phyloP scores from a whole-genome alignment of 1,139 yeast genomes.

The Suhomyces choctaworum region DNA sequence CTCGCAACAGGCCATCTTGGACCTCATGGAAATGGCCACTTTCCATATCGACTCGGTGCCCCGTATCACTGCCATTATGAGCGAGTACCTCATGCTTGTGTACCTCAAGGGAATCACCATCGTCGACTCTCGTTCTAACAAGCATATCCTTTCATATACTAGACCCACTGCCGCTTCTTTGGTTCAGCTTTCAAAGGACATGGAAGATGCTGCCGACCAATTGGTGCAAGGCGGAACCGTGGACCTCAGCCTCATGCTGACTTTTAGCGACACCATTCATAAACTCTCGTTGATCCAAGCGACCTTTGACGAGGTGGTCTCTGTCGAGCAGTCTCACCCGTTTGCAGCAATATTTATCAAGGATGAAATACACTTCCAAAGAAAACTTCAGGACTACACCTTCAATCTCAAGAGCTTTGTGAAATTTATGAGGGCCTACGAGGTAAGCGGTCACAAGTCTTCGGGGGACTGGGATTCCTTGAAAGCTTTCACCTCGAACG shows the following conservation, averaged over 20 bases:
- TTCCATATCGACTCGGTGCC: constrained; percentile 18
- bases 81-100: constrained; percentile 2
- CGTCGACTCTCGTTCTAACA: background rate
- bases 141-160: constrained; percentile 1
- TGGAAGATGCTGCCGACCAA: background rate
- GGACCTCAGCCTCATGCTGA: constrained; percentile 5
- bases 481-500: constrained; percentile 17
- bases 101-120: constrained; percentile 1
- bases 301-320: background rate
- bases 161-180: background rate
- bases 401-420: constrained; percentile 10
- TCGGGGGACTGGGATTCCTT: constrained; percentile 11
- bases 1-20: constrained; percentile 19
- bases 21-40: constrained; percentile 20
- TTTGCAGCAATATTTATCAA: constrained; percentile 10
- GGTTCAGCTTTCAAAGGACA: background rate
- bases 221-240: constrained; percentile 6
- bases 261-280: background rate
- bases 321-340: background rate
- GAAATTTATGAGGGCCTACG: constrained; percentile 5
- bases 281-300: background rate
- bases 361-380: constrained; percentile 19
- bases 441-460: constrained; percentile 2
- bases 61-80: constrained; percentile 7
- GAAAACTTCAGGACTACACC: constrained; percentile 14